These are phyloP conservation scores for Pyrenula massariospora DNA, from an alignment of 495 filamentous ascomycete species.

Conservation along the genomic window DNA sequence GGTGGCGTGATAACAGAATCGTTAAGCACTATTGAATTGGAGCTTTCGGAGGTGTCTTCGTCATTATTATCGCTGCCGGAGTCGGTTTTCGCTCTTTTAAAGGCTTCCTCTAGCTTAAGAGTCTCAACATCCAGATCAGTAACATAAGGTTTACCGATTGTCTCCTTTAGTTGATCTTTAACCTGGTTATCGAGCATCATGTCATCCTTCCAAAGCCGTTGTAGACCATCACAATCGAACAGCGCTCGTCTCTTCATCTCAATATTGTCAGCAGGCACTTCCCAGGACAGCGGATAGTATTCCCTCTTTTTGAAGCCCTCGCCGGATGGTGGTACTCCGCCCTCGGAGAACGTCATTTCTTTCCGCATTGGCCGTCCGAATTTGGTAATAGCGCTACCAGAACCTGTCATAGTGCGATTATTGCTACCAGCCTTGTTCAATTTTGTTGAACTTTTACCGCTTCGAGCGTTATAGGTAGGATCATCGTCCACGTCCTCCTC, in stretches of 20 bases:
- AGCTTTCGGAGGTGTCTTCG: neutral
- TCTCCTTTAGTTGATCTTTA: conserved; percentile 76
- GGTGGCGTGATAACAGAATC: neutral
- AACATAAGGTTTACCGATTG: conserved; percentile 58
- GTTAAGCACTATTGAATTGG: neutral
- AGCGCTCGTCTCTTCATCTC: conserved; percentile 95
- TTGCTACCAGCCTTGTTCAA: conserved; percentile 19
- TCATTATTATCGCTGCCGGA: neutral
- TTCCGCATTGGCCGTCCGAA: conserved; percentile 18
- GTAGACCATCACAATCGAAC: conserved; percentile 80
- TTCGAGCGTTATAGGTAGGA: conserved; percentile 19
- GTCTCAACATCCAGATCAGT: conserved; percentile 92
- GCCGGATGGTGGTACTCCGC: conserved; percentile 45
- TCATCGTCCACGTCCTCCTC: conserved; percentile 47
- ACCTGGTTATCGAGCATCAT: conserved; percentile 97
- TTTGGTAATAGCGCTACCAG: conserved; percentile 30
- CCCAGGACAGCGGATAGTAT: conserved; percentile 88
- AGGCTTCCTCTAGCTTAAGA: conserved; percentile 71
- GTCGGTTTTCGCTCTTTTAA: conserved; percentile 40
- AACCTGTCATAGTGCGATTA: conserved; percentile 35
- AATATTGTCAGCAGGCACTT: conserved; percentile 80
- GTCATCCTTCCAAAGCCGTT: conserved; percentile 91
- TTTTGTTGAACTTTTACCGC: conserved; percentile 36
- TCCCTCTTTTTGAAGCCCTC: conserved; percentile 77
- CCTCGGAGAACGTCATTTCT: conserved; percentile 34